These are phyloP conservation scores for Paramecium sonneborni DNA, from an alignment of 73 alveolate genomes.

Conservation along the genomic window DNA sequence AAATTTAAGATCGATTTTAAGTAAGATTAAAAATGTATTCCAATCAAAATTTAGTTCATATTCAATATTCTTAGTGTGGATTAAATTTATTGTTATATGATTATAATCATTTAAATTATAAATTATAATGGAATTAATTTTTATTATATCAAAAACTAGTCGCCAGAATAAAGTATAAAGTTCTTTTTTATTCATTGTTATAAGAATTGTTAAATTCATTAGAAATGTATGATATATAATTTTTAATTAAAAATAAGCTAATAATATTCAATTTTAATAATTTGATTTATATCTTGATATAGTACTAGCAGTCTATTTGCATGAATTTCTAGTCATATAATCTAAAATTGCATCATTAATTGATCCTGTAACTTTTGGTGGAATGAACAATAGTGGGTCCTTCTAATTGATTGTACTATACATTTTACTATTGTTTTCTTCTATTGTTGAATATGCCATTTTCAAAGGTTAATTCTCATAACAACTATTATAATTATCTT, in stretches of 20 bases:
- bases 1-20: not conserved
- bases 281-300: not conserved
- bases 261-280: not conserved
- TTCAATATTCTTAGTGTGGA: not conserved
- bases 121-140: not conserved
- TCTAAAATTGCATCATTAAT: constrained; percentile 21
- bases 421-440: not conserved
- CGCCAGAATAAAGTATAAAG: not conserved
- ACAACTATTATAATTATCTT: not conserved
- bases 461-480: not conserved
- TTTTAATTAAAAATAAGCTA: not conserved
- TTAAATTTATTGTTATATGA: not conserved
- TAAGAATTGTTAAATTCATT: no score
- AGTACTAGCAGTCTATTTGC: not conserved
- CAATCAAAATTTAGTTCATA: not conserved
- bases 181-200: no score
- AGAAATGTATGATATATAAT: not conserved
- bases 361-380: constrained; percentile 11
- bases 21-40: not conserved
- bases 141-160: not conserved
- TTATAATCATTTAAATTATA: not conserved
- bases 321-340: not conserved
- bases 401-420: not conserved
- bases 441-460: not conserved
- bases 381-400: not conserved